These are phyloP conservation scores for Puccinia hordei DNA, from an alignment of 1,284 basidiomycete species.

Conservation along the genomic window DNA sequence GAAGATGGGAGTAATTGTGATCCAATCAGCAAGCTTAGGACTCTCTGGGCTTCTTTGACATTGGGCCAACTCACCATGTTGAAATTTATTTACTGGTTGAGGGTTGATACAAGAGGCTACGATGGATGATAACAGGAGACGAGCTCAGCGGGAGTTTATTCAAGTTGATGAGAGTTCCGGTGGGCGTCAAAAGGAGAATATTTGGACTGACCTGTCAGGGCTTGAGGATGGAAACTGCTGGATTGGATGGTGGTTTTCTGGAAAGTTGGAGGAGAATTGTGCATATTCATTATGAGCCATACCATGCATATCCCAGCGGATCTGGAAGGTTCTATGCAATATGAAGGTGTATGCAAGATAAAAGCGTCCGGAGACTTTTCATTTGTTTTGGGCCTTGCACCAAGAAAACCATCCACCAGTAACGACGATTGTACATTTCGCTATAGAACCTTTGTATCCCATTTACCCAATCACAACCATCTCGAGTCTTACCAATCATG, in stretches of 20 bases:
- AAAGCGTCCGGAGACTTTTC: too few relatives aligned
- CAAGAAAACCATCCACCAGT: neutral
- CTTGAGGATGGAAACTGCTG: neutral
- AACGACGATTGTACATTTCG: neutral
- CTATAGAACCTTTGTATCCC: neutral
- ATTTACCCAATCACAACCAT: neutral
- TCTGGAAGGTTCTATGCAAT: neutral
- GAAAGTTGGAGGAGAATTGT: neutral
- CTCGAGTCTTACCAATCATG: neutral
- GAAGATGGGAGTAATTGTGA: neutral
- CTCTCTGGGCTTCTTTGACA: neutral
- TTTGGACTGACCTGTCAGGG: neutral
- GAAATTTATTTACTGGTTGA: neutral
- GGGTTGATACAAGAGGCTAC: neutral
- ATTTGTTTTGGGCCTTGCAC: too few relatives aligned
- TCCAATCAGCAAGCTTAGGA: neutral
- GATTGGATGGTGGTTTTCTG: conserved; percentile 6
- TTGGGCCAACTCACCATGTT: neutral
- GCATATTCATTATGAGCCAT: neutral
- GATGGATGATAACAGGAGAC: neutral
- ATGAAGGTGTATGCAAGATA: neutral
- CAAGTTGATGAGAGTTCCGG: too few relatives aligned
- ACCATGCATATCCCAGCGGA: neutral
- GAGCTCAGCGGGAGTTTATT: too few relatives aligned
- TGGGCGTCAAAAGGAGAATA: too few relatives aligned